Evolutionary conservation across 2,329 filamentous ascomycete species (phyloP), one percentile per base, ranked within the genome.

Genomic region (Zopfia rhizophila): DNA sequence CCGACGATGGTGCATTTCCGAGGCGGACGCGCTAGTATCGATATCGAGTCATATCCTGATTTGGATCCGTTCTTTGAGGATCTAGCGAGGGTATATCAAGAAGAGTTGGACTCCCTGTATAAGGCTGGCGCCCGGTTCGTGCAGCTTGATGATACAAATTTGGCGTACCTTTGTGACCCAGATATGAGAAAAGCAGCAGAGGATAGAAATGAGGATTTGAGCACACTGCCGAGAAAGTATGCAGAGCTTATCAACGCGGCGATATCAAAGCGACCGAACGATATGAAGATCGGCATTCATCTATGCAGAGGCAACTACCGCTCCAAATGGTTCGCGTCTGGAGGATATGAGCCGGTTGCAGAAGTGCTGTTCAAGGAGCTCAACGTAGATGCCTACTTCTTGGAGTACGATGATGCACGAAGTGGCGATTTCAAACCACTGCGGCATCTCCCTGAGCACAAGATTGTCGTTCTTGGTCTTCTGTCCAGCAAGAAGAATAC

Each of bases 1-100:
- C 81, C 81, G 10, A 83, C 81, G n/a, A 83, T 83, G 81, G 76
- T 83, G 38, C 81, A 83, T 63, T 83, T 84, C 75, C 78, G 81
- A 45, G 79, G 80, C 49, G 78, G 76, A 8, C 73, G 80, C 22
- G 78, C 81, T 16, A 74, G 73, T 56, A 83, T 83, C 63, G 75
- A 78, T 60, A 72, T 74, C 57, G 68, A 70, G 30, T 78, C 79
- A 7, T 83, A 83, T 64, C 81, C 81, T 5, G 75, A 75, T 13
- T 72, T 83, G 7, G 81, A 83, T 35, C 69, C 73, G 18, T 82
- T 82, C 70, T 83, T 82, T 65, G 78, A 75, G 13, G 81, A 83
- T 57, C 71, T 83, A 8, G 80, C 80, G 7, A 70, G 72, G 39
- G 81, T 79, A 4, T 83, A 80, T 67, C 81, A 82, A 65, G 75